These are phyloP conservation scores for Gamarada debralockiae DNA, from an alignment of 495 filamentous ascomycete genomes.

Conservation along the genomic window DNA sequence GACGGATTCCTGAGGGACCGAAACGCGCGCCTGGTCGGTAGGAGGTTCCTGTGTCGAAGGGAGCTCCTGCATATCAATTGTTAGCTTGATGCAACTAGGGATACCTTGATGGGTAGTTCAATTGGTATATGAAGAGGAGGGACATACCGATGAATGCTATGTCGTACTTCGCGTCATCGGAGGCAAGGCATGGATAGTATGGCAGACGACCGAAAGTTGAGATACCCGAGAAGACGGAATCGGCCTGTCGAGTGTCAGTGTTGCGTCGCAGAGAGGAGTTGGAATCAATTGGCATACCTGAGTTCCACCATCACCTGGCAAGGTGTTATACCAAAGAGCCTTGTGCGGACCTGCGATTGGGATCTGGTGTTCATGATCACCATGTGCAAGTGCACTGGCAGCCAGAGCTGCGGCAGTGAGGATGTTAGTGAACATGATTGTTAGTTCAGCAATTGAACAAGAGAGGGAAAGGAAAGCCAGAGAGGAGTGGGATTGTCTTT, in stretches of 20 bases:
- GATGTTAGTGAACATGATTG: constrained; percentile 23
- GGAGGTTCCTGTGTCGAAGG: constrained; percentile 62
- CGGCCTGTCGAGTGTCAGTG: constrained; percentile 33
- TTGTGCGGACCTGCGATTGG: constrained; percentile 41
- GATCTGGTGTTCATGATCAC: constrained; percentile 35
- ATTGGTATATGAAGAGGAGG: not conserved
- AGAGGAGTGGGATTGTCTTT: constrained; percentile 11
- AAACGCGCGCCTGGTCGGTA: constrained; percentile 82
- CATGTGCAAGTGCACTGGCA: constrained; percentile 24
- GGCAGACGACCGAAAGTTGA: constrained; percentile 74
- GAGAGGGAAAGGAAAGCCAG: not conserved
- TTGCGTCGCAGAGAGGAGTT: not conserved
- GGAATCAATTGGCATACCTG: constrained; percentile 34
- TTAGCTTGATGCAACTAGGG: constrained; percentile 7
- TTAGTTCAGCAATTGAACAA: constrained; percentile 5
- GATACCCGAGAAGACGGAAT: constrained; percentile 52
- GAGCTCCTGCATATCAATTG: constrained; percentile 29
- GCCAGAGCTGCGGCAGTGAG: constrained; percentile 16
- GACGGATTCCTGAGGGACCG: constrained; percentile 75
- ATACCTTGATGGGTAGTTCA: constrained; percentile 11
- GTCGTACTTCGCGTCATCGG: constrained; percentile 62
- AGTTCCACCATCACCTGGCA: constrained; percentile 55
- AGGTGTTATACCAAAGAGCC: constrained; percentile 48
- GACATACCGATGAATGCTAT: constrained; percentile 72
- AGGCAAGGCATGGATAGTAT: constrained; percentile 74